A percentile compares a stretch with the other conserved stretches of the same genome.
Evolutionary conservation across 257 asterid species (phyloP).

Genomic region (Avicennia marina): DNA sequence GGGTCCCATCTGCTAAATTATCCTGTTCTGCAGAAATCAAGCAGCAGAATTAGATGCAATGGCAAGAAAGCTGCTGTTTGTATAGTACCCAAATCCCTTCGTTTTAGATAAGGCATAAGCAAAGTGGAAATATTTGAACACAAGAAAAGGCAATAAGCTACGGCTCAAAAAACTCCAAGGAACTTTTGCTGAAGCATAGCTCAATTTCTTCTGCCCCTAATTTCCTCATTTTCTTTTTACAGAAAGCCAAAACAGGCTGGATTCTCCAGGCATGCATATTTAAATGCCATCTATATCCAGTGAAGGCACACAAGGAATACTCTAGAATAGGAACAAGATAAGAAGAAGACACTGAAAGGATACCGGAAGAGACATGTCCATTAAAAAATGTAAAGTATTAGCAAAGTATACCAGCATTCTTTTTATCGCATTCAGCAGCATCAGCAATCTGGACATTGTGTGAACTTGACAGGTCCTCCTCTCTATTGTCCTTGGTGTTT

Average conservation of each 20-base stretch:
- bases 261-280: background rate
- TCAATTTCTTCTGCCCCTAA: background rate
- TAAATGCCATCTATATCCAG: background rate
- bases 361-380: background rate
- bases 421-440: no score
- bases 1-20: slow-evolving; percentile 9
- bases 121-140: no score
- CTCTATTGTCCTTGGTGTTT: no score
- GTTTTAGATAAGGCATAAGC: background rate
- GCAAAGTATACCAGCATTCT: slow-evolving; percentile 38
- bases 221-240: background rate
- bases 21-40: slow-evolving; percentile 29
- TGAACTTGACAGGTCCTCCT: no score
- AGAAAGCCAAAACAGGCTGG: background rate
- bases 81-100: background rate
- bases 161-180: background rate
- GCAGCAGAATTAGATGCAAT: background rate
- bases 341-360: no score
- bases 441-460: no score
- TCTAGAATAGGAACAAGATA: no score
- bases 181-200: background rate
- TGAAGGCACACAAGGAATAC: no score
- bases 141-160: background rate
- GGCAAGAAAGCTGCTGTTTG: background rate
- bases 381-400: background rate